Percentiles rank a stretch among this genome's conserved stretches.
These are phyloP conservation scores for Pseudocercospora musae DNA, from an alignment of 2,329 filamentous ascomycete species.

Conservation along the genomic window DNA sequence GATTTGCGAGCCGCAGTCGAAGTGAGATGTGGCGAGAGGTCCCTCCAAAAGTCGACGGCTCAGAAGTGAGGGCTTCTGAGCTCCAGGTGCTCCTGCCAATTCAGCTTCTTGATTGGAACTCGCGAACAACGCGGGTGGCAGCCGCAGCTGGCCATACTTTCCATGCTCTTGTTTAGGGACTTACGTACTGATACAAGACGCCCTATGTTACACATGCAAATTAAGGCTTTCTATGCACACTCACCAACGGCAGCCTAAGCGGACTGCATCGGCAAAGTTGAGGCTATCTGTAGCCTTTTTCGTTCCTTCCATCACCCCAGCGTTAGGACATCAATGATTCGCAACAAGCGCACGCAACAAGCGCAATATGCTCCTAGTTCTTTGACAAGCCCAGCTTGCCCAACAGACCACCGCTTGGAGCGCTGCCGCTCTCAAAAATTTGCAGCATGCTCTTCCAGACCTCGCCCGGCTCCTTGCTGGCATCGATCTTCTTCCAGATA, in stretches of 20 bases:
- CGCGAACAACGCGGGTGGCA: neutral
- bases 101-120: neutral
- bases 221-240: slow-evolving; percentile 22
- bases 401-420: slow-evolving; percentile 45
- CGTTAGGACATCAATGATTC: slow-evolving; percentile 9
- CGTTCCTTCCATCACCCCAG: neutral
- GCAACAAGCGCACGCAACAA: slow-evolving; percentile 7
- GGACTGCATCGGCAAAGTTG: neutral
- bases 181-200: slow-evolving; percentile 17
- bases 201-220: slow-evolving; percentile 24
- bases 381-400: slow-evolving; percentile 51
- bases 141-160: neutral
- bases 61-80: neutral
- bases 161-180: slow-evolving; percentile 16
- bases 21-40: neutral
- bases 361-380: slow-evolving; percentile 22
- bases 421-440: slow-evolving; percentile 59
- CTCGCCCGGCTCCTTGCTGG: slow-evolving; percentile 89
- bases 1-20: neutral
- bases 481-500: slow-evolving; percentile 94
- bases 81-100: neutral
- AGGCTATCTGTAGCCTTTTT: neutral
- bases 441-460: slow-evolving; percentile 92
- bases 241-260: slow-evolving; percentile 3
- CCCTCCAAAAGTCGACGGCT: neutral